Evolutionary conservation across 1,284 basidiomycete species (phyloP), one percentile per base, ranked within the genome.

Genomic region (Cerioporus squamosus): DNA sequence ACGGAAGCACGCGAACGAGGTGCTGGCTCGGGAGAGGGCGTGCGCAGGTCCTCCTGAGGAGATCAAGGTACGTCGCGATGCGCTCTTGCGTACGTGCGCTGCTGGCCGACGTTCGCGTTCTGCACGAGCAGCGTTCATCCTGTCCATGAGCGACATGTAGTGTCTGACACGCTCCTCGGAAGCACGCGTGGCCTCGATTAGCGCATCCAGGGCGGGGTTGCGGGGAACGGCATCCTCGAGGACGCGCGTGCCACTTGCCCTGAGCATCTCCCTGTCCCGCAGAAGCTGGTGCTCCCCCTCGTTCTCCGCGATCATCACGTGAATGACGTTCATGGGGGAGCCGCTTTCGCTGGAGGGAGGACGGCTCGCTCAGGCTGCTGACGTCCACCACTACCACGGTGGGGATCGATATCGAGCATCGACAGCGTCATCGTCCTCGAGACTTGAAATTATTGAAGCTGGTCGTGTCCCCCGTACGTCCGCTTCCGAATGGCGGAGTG

Each of bases 311-410:
- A 52, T 29, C 39, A 61, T 63, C 24, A 83, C 76, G 54, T 84
- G 79, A 51, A 81, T 76, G 29, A 71, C 70, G 55, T 85, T 82
- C 39, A 66, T 64, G 17, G 71, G 72, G 33, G 68, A 71, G 23
- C 51, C 69, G 40, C 68, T 59, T 26, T 67, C 72, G 63, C 74
- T 74, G 42, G 69, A 68, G 50, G 42, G 69, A 68, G 50, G 64
- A 67, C 18, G 63, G 60, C 43, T 68, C 68, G 53, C 71, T 72
- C 24, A 66, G 65, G 61, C 66, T 66, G 50, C 47, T n/a, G n/a
- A n/a, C n/a, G n/a, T n/a, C n/a, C n/a, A n/a, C n/a, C n/a, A n/a
- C n/a, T n/a, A n/a, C n/a, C n/a, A n/a, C n/a, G n/a, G n/a, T n/a
- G n/a, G n/a, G n/a, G n/a, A n/a, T n/a, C n/a, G n/a, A n/a, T n/a